Base-by-base conservation (phyloP, 441 rosid species). In the Pelargonium australe region DNA sequence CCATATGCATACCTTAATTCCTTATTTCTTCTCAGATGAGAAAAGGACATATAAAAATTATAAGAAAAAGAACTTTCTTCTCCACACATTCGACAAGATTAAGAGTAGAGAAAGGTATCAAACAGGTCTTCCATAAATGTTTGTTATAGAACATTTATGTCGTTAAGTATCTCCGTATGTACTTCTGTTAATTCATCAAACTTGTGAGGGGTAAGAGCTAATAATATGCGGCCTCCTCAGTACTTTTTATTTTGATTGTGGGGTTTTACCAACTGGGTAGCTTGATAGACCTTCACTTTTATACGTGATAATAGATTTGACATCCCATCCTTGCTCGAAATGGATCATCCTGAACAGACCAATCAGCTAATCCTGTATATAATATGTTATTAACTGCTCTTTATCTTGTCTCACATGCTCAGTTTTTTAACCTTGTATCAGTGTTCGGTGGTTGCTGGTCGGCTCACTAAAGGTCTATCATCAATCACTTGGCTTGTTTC, bases 381-480 rank as follows among this genome's bases (percentile, higher is more conserved):
- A 23, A 51, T 12, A n/a, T 70, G 20, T 68, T 57, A n/a, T 66
- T 25, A 37, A 45, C 49, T 31, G 63, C 25, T 23, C 25, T 23
- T 23, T 23, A 2, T 2, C 25, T 23, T 23, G 25, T 23, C 64
- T 70, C 31, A 64, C 16, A 45, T 63, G 58, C 25, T 0, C 25
- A 23, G 51, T 75, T 63, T 19, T 62, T 63, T 60, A 49, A 63
- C 77, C 16, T 68, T 76, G 65, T 78, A 1, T 69, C 81, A 91
- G 96, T 88, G 93, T 76, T 88, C 98, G 3, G 77, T 91, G 8
- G 80, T 81, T 55, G 95, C 96, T 75, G 98, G 96, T 70, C 83
- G 84, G 31, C 78, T 84, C 49, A 91, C 91, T 70, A 85, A 92
- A 67, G 95, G 89, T 62, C 76, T 89, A 63, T 68, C 66, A 51